phyloP scores from a whole-genome alignment of 192 early-diverging fungal species.

The Dimargaris cristalligena region DNA sequence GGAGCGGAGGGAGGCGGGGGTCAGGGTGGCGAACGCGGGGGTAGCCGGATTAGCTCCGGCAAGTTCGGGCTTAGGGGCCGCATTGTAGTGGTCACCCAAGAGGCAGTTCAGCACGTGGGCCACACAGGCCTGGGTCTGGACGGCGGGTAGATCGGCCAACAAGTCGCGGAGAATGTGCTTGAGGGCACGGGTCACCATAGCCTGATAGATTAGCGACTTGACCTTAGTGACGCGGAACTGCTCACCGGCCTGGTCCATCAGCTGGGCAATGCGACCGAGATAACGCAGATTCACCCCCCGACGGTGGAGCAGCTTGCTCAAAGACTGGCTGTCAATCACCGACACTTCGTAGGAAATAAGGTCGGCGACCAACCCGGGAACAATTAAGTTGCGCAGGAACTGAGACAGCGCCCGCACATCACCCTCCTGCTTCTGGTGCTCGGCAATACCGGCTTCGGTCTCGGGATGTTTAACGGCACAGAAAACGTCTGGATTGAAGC shows the following conservation, averaged over 20 bases:
- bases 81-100: constrained; percentile 40
- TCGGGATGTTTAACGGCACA: constrained; percentile 28
- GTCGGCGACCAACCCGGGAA: constrained; percentile 37
- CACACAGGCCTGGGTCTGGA: constrained; percentile 41
- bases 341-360: constrained; percentile 50
- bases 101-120: constrained; percentile 74
- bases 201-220: constrained; percentile 51
- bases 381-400: constrained; percentile 53
- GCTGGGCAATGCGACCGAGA: constrained; percentile 53
- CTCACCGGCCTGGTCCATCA: constrained; percentile 43
- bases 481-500: constrained; percentile 41
- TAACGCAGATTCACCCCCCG: constrained; percentile 98
- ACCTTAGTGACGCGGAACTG: constrained; percentile 7
- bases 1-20: constrained; percentile 37
- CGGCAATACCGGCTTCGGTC: constrained; percentile 14
- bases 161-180: constrained; percentile 70
- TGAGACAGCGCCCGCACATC: constrained; percentile 55
- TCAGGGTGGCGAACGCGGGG: constrained; percentile 36
- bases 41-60: constrained; percentile 20
- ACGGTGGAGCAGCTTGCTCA: constrained; percentile 74
- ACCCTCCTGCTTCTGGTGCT: constrained; percentile 27
- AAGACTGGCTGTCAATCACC: constrained; percentile 45
- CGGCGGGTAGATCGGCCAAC: constrained; percentile 36
- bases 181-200: constrained; percentile 73
- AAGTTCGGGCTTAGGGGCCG: constrained; percentile 30